These are phyloP conservation scores for Ophiostoma angusticollis DNA, from an alignment of 2,329 filamentous ascomycete genomes.

Conservation along the genomic window DNA sequence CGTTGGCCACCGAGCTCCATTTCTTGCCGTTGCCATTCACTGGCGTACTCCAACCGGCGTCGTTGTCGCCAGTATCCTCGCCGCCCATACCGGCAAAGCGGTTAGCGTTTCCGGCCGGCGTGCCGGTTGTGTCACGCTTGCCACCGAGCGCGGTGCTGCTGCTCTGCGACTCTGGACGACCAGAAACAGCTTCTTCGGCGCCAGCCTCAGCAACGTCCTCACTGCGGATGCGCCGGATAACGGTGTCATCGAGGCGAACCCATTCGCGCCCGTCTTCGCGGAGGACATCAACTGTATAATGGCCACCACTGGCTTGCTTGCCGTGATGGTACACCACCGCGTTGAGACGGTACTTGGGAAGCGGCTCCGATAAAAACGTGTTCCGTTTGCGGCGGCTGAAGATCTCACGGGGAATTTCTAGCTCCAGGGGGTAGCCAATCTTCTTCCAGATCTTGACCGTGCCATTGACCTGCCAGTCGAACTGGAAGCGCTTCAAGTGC, in stretches of 20 bases:
- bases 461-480: constrained; percentile 66
- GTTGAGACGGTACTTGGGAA: constrained; percentile 75
- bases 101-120: constrained; percentile 46
- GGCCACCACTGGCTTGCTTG: constrained; percentile 88
- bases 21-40: constrained; percentile 55
- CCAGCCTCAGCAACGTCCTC: constrained; percentile 84
- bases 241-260: constrained; percentile 90
- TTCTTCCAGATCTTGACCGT: constrained; percentile 99
- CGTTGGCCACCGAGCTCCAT: constrained; percentile 60
- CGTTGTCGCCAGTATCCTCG: constrained; percentile 45
- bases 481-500: constrained; percentile 95
- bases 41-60: constrained; percentile 54
- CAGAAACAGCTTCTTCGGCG: constrained; percentile 50
- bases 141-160: not conserved
- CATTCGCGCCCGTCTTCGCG: constrained; percentile 91
- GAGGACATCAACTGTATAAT: constrained; percentile 95
- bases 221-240: constrained; percentile 69
- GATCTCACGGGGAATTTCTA: constrained; percentile 85
- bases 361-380: constrained; percentile 48
- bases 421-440: constrained; percentile 83
- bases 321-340: constrained; percentile 95
- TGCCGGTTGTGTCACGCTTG: not conserved
- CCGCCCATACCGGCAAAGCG: constrained; percentile 61
- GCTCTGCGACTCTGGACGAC: not conserved
- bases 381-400: constrained; percentile 66